Conservation (phyloP, 192 early-diverging fungal species). For the Coemansia sp. region DNA sequence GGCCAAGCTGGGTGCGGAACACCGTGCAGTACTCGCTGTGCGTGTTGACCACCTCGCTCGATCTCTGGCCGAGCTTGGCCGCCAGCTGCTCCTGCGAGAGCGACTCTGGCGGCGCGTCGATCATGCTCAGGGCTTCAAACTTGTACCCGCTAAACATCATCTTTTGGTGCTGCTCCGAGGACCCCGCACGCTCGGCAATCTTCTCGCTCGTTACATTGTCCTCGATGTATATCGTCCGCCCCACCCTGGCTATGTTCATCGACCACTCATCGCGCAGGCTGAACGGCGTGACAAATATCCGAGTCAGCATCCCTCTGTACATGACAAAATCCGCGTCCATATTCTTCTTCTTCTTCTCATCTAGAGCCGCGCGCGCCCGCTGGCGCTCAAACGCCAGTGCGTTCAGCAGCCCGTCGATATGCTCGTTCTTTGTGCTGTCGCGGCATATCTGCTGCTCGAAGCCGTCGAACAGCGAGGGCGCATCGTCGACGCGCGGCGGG, state of each 20-base stretch:
- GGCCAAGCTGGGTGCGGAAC: slow-evolving; percentile 72
- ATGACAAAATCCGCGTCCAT: slow-evolving; percentile 51
- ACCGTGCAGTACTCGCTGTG: slow-evolving; percentile 90
- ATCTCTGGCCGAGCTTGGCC: neutral
- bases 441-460: slow-evolving; percentile 69
- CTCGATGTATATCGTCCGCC: slow-evolving; percentile 72
- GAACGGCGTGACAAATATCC: slow-evolving; percentile 80
- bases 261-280: slow-evolving; percentile 74
- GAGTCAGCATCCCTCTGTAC: slow-evolving; percentile 90
- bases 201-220: slow-evolving; percentile 59
- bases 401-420: slow-evolving; percentile 78
- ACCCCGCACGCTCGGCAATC: slow-evolving; percentile 30
- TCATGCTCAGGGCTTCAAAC: slow-evolving; percentile 78
- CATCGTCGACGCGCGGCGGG: slow-evolving; percentile 12
- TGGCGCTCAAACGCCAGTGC: slow-evolving; percentile 44
- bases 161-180: slow-evolving; percentile 57
- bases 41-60: slow-evolving; percentile 61
- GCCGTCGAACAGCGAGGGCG: slow-evolving; percentile 61
- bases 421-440: slow-evolving; percentile 60
- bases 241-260: slow-evolving; percentile 66
- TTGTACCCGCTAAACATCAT: slow-evolving; percentile 89
- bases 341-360: neutral
- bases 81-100: slow-evolving; percentile 15
- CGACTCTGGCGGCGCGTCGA: slow-evolving; percentile 55
- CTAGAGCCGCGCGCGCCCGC: too few species aligned